Evolutionary conservation across 176 grass and related monocot genomes (phyloP).

Genomic region (Zizania latifolia): DNA sequence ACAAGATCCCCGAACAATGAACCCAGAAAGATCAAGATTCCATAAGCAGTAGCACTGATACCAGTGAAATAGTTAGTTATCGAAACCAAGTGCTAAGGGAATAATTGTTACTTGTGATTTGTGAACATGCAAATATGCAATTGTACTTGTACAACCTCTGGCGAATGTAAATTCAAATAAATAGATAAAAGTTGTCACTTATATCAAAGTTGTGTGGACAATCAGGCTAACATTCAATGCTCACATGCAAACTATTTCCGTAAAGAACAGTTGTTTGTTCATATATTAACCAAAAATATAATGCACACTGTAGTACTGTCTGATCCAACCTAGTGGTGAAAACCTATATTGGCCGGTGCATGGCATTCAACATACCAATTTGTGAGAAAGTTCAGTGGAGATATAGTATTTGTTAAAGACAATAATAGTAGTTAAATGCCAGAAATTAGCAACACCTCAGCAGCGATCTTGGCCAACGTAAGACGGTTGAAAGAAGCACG

Average conservation of each 20-base stretch:
- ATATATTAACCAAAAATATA: constrained; percentile 10
- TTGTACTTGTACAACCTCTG: not conserved
- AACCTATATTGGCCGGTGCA: not conserved
- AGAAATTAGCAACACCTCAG: constrained; percentile 45
- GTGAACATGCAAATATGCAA: constrained; percentile 2
- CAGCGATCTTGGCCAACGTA: constrained; percentile 67
- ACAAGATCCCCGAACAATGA: constrained; percentile 92
- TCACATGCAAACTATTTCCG: not conserved
- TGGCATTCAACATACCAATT: not conserved
- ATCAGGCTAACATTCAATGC: not conserved
- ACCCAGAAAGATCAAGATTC: constrained; percentile 78
- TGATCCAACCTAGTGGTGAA: not conserved
- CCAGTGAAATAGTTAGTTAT: constrained; percentile 35
- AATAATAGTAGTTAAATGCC: not conserved
- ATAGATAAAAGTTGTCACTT: not conserved
- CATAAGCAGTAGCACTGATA: constrained; percentile 72
- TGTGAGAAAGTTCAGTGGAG: not conserved
- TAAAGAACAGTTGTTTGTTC: not conserved
- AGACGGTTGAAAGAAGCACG: constrained; percentile 58
- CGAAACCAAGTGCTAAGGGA: constrained; percentile 1
- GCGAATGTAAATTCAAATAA: not conserved
- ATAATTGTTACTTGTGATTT: constrained; percentile 1
- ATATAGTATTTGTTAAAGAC: not conserved
- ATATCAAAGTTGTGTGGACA: not conserved
- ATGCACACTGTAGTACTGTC: not conserved